Evolutionary conservation across 805 yeast species (phyloP).

Genomic region (Monosporozyma siamensis): DNA sequence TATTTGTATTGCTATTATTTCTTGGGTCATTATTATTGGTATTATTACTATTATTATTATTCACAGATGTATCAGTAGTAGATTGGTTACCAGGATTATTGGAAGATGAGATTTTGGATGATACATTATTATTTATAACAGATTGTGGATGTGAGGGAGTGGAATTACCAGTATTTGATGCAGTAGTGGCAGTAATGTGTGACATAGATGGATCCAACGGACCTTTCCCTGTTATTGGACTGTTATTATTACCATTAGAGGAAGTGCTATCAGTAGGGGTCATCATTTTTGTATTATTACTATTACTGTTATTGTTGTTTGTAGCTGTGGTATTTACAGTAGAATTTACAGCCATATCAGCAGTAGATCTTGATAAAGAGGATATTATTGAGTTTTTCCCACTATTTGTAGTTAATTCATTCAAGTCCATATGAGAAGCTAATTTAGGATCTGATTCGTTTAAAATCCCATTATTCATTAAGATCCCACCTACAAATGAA

Average conservation of each 20-base stretch:
- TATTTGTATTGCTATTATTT: background rate
- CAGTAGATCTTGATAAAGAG: background rate
- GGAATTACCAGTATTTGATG: too few relatives aligned
- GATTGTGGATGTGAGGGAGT: too few relatives aligned
- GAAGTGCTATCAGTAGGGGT: too few relatives aligned
- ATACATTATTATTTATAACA: too few relatives aligned
- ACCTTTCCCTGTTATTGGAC: too few relatives aligned
- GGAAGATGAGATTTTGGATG: too few relatives aligned
- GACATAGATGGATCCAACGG: too few relatives aligned
- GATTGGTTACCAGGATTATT: too few relatives aligned
- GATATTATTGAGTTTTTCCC: background rate
- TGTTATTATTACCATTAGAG: background rate
- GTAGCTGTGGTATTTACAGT: background rate
- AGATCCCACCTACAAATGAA: background rate
- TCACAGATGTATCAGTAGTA: too few relatives aligned
- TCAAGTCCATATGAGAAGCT: conserved; percentile 6
- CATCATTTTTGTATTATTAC: background rate
- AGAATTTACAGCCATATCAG: background rate
- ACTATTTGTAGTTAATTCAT: conserved; percentile 1
- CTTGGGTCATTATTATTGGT: background rate
- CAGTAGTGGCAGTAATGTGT: too few relatives aligned
- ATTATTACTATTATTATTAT: background rate
- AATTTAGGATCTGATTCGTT: conserved; percentile 3
- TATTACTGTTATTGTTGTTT: background rate
- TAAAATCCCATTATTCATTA: conserved; percentile 1